Evolutionary conservation across 1,284 basidiomycete genomes (phyloP).

Genomic region (Cutaneotrichosporon curvatum): DNA sequence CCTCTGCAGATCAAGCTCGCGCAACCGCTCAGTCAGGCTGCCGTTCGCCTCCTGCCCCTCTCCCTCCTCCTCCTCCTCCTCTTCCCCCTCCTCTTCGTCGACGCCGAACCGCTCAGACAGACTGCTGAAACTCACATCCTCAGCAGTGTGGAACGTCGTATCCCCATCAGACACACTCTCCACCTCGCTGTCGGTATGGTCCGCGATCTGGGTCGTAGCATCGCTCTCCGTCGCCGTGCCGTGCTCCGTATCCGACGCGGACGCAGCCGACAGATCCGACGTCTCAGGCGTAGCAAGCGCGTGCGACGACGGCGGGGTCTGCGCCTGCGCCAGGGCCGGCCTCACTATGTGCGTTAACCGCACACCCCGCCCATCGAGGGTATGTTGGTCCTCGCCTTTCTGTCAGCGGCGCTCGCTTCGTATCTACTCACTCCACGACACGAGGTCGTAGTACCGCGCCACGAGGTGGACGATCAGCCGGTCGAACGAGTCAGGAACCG

Average conservation of each 20-base stretch:
- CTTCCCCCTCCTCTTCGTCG: neutral
- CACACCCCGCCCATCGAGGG: conserved; percentile 16
- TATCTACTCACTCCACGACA: conserved; percentile 44
- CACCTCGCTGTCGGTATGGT: conserved; percentile 18
- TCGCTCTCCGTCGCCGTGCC: neutral
- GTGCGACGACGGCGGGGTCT: conserved; percentile 3
- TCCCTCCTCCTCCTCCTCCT: neutral
- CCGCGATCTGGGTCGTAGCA: conserved; percentile 17
- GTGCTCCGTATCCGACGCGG: conserved; percentile 14
- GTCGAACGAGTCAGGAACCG: conserved; percentile 39
- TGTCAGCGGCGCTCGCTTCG: no score
- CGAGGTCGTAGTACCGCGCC: conserved; percentile 41
- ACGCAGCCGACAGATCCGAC: conserved; percentile 29
- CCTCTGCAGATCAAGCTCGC: conserved; percentile 8
- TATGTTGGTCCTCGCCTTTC: conserved; percentile 29
- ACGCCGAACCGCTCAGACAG: conserved; percentile 8
- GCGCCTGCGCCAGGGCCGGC: conserved; percentile 28
- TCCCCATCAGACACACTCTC: conserved; percentile 8
- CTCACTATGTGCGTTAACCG: conserved; percentile 43
- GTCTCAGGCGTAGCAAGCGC: conserved; percentile 40
- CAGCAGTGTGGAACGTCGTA: neutral
- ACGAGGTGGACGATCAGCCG: conserved; percentile 42
- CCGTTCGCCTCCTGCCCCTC: neutral
- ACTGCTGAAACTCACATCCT: conserved; percentile 6
- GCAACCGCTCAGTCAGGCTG: conserved; percentile 4